Evolutionary conservation across 1,284 basidiomycete genomes (phyloP).

Genomic region (Hymenochaete sp.): DNA sequence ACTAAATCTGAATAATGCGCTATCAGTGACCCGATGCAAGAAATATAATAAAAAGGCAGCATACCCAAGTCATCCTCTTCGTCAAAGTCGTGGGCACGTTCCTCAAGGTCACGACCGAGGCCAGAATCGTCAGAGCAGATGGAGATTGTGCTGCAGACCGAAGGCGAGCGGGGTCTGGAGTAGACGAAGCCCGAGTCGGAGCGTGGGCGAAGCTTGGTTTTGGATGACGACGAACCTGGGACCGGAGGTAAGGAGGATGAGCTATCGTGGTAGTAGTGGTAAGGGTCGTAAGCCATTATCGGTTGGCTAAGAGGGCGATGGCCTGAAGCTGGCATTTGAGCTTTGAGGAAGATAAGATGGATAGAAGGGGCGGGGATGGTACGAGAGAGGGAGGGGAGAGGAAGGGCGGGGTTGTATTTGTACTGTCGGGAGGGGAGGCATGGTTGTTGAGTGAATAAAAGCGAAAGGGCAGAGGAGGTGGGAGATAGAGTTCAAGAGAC

Average conservation of each 20-base stretch:
- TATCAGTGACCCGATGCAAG: too few relatives aligned
- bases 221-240: background rate
- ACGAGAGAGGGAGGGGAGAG: constrained; percentile 6
- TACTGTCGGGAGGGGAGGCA: background rate
- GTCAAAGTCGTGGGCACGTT: constrained; percentile 5
- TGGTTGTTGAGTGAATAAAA: background rate
- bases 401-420: constrained; percentile 6
- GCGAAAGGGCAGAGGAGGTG: background rate
- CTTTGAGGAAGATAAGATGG: background rate
- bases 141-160: constrained; percentile 14
- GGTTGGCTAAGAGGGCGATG: constrained; percentile 4
- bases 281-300: constrained; percentile 10
- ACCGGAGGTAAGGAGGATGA: too few relatives aligned
- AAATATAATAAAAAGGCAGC: too few relatives aligned
- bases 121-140: constrained; percentile 15
- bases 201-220: constrained; percentile 1
- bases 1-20: background rate
- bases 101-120: constrained; percentile 4
- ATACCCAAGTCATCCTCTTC: constrained; percentile 4
- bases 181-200: constrained; percentile 2
- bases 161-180: constrained; percentile 7
- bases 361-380: background rate
- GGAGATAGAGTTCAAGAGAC: background rate
- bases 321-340: background rate
- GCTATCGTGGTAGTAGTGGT: constrained; percentile 13